A percentile compares a stretch with the other conserved stretches of the same genome.
These are phyloP conservation scores for Neofusicoccum ribis DNA, from an alignment of 2,329 filamentous ascomycete genomes.

Conservation along the genomic window DNA sequence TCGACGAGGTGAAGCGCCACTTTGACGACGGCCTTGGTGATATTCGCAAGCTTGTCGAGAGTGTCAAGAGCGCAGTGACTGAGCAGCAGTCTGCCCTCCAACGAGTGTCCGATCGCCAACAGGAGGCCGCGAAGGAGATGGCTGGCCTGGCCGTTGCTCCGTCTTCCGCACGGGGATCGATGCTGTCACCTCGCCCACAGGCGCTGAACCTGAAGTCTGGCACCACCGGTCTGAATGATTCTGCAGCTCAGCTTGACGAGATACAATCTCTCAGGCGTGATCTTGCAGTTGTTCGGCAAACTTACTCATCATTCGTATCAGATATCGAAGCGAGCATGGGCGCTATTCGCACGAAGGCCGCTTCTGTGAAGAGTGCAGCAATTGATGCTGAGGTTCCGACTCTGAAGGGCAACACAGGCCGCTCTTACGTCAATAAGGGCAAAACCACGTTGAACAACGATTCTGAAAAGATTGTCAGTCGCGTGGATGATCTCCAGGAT, in stretches of 20 bases:
- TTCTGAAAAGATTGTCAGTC: constrained; percentile 84
- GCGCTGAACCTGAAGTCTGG: constrained; percentile 27
- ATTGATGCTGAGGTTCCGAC: constrained; percentile 69
- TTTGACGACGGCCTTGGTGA: constrained; percentile 88
- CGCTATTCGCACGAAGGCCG: constrained; percentile 76
- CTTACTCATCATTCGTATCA: constrained; percentile 85
- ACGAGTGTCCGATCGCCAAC: constrained; percentile 84
- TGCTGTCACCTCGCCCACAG: constrained; percentile 29
- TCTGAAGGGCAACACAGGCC: constrained; percentile 75
- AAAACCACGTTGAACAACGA: constrained; percentile 86
- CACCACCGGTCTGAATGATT: constrained; percentile 32
- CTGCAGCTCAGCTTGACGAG: constrained; percentile 69
- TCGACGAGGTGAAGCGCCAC: constrained; percentile 95
- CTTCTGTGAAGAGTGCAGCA: constrained; percentile 74
- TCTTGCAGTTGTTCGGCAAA: constrained; percentile 87
- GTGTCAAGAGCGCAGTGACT: constrained; percentile 78
- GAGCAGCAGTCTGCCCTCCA: constrained; percentile 81
- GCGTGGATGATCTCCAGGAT: constrained; percentile 97
- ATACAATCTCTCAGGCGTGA: constrained; percentile 82
- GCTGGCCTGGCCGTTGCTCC: constrained; percentile 60
- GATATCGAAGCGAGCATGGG: constrained; percentile 89
- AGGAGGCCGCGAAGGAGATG: constrained; percentile 86
- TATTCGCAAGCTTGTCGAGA: constrained; percentile 79
- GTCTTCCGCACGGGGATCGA: constrained; percentile 35
- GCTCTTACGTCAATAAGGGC: constrained; percentile 79